Evolutionary conservation across 2,329 filamentous ascomycete genomes (phyloP), one percentile per base, ranked within the genome.

Genomic region (Clonostachys rosea): DNA sequence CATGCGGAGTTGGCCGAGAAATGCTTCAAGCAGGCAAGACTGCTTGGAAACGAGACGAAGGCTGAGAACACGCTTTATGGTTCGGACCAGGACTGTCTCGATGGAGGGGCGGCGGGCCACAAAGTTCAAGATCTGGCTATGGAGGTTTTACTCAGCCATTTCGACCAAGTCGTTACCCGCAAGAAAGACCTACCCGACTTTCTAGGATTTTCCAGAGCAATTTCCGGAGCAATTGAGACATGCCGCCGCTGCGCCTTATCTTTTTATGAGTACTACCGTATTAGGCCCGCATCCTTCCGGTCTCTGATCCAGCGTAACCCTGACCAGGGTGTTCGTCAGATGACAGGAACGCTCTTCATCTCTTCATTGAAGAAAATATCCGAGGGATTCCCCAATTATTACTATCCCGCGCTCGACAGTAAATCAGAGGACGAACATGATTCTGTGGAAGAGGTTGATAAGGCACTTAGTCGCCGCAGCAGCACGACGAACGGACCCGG

Each of bases 151-250:
- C 60, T 88, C 4, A 73, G 78, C 44, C 87, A 92, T 54, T 67
- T 95, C 36, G 86, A 91, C 54, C 87, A 92, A 59, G 75, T 95
- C 40, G 78, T 88, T 12, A 81, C 86, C 42, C 80, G 89, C 48
- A 76, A 81, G 5, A 89, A 87, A 61, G 86, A 91, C 39, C 60
- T 79, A 3, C 76, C 83, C 0, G 79, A 86, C 40, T 83, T 87
- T 36, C 71, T 77, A 2, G 61, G 66, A 9, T 79, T 86, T 16
- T 18, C 17, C 4, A 33, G 10, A 11, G 7, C 34, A 11, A 43
- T 43, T n/a, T 16, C 16, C 4, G 24, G 34, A 11, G 24, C 42
- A 13, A 43, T 43, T 12, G 24, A 24, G 24, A 30, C 14, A 11
- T 16, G 67, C 71, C 18, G 57, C 30, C 46, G 73, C 45, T 87